A percentile compares a stretch with the other conserved stretches of the same genome.
These are phyloP conservation scores for Botryotinia narcissicola DNA, from an alignment of 2,329 filamentous ascomycete species.

Conservation along the genomic window DNA sequence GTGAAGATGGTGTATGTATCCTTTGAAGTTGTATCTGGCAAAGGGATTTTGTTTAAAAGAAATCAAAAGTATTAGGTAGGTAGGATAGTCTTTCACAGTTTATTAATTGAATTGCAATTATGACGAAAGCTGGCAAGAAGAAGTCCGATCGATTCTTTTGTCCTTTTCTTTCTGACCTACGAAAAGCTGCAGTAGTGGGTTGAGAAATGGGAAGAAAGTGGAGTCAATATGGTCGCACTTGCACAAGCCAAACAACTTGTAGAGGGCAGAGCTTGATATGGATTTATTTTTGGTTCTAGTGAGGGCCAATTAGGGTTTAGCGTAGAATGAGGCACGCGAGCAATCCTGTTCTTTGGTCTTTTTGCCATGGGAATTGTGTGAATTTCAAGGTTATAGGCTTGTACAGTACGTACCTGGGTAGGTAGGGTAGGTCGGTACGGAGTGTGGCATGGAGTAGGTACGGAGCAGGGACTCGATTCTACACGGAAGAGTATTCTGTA, in stretches of 20 bases:
- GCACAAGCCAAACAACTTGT: background rate
- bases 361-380: background rate
- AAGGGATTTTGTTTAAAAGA: constrained; percentile 2
- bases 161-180: background rate
- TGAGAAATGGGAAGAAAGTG: background rate
- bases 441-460: background rate
- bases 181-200: constrained; percentile 6
- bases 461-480: background rate
- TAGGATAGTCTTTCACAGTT: background rate
- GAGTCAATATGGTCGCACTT: constrained; percentile 5
- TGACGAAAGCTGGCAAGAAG: constrained; percentile 13
- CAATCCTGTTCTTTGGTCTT: background rate
- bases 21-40: background rate
- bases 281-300: background rate
- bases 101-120: constrained; percentile 4
- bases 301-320: background rate
- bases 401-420: background rate
- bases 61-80: background rate
- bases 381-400: background rate
- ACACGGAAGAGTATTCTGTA: background rate
- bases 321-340: background rate
- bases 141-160: background rate
- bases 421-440: no score
- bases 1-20: background rate
- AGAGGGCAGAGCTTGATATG: background rate